These are phyloP conservation scores for Zea luxurians DNA, from an alignment of 176 grass and related monocot species.

Conservation along the genomic window DNA sequence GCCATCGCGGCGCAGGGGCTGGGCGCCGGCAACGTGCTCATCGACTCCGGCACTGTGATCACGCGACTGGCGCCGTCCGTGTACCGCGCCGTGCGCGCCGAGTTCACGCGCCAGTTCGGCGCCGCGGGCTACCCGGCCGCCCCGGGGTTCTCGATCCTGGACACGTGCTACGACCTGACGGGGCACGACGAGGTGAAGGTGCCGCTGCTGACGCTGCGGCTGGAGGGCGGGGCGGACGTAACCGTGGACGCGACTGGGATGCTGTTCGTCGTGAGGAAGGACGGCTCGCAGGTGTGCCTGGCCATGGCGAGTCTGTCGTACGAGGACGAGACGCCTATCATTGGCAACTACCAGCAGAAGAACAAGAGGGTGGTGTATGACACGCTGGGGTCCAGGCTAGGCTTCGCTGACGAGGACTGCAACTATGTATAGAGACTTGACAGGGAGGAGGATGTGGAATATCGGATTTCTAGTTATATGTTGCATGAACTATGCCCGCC, in stretches of 20 bases:
- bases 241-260: slow-evolving; percentile 68
- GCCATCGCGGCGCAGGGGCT: slow-evolving; percentile 45
- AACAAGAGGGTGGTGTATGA: slow-evolving; percentile 93
- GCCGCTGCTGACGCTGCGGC: slow-evolving; percentile 57
- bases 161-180: slow-evolving; percentile 83
- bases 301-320: slow-evolving; percentile 67
- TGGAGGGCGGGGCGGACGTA: slow-evolving; percentile 62
- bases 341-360: slow-evolving; percentile 97
- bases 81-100: slow-evolving; percentile 62
- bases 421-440: slow-evolving; percentile 30
- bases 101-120: slow-evolving; percentile 71
- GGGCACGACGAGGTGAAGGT: slow-evolving; percentile 68
- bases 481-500: neutral
- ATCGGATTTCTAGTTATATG: neutral
- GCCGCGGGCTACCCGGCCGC: slow-evolving; percentile 36
- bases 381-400: slow-evolving; percentile 57
- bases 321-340: slow-evolving; percentile 79
- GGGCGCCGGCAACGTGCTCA: slow-evolving; percentile 57
- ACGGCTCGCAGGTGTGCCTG: slow-evolving; percentile 84
- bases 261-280: slow-evolving; percentile 82
- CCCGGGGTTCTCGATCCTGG: slow-evolving; percentile 71
- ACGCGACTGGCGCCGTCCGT: slow-evolving; percentile 74
- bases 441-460: neutral
- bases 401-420: slow-evolving; percentile 81
- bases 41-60: slow-evolving; percentile 95